These are phyloP conservation scores for Monosporascus sp. DNA, from an alignment of 2,329 filamentous ascomycete species.

Conservation along the genomic window DNA sequence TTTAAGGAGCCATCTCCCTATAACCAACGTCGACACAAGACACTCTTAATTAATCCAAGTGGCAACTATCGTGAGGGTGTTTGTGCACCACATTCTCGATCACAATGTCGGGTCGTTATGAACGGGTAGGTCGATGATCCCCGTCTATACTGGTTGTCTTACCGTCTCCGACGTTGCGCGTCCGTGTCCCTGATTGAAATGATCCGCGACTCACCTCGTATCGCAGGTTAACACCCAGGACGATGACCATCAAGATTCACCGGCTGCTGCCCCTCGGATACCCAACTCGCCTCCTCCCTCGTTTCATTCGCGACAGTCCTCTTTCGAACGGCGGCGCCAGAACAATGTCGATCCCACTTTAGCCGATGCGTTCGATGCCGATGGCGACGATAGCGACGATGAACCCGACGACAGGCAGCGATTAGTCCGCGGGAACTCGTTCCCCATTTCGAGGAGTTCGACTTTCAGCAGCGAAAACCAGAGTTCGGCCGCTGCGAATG, in stretches of 20 bases:
- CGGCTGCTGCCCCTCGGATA: slow-evolving; percentile 29
- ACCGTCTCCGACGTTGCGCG: too few relatives aligned
- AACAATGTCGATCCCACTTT: slow-evolving; percentile 67
- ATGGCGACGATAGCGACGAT: slow-evolving; percentile 66
- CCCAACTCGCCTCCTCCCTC: slow-evolving; percentile 70
- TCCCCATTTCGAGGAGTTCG: slow-evolving; percentile 18
- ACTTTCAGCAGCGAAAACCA: slow-evolving; percentile 6
- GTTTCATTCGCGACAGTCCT: slow-evolving; percentile 80
- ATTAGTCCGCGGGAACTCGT: slow-evolving; percentile 65
- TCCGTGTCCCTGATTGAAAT: background rate
- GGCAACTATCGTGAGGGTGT: background rate
- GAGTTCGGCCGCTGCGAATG: slow-evolving; percentile 12
- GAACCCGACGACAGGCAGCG: slow-evolving; percentile 79
- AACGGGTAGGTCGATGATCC: slow-evolving; percentile 42
- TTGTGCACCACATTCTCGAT: slow-evolving; percentile 6
- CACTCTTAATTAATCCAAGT: background rate
- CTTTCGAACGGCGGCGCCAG: slow-evolving; percentile 43
- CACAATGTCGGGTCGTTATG: slow-evolving; percentile 52
- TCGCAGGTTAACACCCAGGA: slow-evolving; percentile 54
- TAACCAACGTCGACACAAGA: background rate
- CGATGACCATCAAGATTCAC: slow-evolving; percentile 43
- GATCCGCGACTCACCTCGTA: background rate
- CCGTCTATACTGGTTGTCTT: too few relatives aligned
- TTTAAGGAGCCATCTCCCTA: background rate
- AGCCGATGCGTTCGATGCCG: slow-evolving; percentile 86